phyloP scores from a whole-genome alignment of 345 rosid species.

The Hibiscus trionum region DNA sequence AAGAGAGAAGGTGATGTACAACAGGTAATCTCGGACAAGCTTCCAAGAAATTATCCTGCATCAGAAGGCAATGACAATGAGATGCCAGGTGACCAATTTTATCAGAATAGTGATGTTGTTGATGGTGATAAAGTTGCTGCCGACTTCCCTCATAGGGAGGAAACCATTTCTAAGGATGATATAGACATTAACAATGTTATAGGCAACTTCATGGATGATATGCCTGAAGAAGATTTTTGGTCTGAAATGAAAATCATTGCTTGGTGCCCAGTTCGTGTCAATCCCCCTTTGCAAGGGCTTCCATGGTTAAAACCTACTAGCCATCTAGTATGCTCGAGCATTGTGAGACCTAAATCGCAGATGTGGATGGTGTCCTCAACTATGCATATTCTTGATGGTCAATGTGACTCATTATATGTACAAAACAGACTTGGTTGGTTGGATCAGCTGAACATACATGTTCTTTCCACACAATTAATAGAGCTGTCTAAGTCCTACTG shows the following conservation, averaged over 20 bases:
- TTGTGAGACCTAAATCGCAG: constrained; percentile 80
- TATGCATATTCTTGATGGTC: constrained; percentile 71
- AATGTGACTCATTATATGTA: constrained; percentile 50
- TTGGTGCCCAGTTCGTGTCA: constrained; percentile 75
- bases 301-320: constrained; percentile 70
- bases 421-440: constrained; percentile 81
- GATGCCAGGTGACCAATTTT: constrained; percentile 19
- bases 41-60: constrained; percentile 1
- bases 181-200: constrained; percentile 35
- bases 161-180: constrained; percentile 27
- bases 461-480: constrained; percentile 55
- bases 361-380: constrained; percentile 71
- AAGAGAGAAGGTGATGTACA: constrained; percentile 10
- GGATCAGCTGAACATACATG: constrained; percentile 42
- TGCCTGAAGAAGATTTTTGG: constrained; percentile 81
- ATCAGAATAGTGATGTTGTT: constrained; percentile 11
- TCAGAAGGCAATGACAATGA: constrained; percentile 31
- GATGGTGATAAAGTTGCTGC: constrained; percentile 17
- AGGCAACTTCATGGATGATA: constrained; percentile 39
- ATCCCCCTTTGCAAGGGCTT: constrained; percentile 66
- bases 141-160: constrained; percentile 27
- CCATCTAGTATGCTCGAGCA: constrained; percentile 59
- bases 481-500: constrained; percentile 65
- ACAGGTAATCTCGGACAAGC: not conserved
- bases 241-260: constrained; percentile 60